phyloP scores from a whole-genome alignment of 305 asterid species.

The Fraxinus baroniana region DNA sequence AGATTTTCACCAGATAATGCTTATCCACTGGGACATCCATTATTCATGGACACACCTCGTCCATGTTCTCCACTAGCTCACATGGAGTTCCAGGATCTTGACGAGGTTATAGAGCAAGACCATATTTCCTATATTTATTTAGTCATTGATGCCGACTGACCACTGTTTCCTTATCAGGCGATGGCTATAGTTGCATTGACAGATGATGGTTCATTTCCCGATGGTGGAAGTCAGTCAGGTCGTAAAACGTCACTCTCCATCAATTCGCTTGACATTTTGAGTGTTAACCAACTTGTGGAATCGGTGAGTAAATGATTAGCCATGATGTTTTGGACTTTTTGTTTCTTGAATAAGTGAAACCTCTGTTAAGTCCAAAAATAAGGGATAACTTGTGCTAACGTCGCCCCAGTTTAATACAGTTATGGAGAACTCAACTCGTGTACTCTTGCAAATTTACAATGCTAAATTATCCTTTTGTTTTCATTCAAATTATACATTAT shows the following conservation, averaged over 20 bases:
- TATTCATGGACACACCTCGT: conserved; percentile 52
- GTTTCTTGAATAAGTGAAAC: not conserved
- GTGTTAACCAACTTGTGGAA: conserved; percentile 57
- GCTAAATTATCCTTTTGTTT: not conserved
- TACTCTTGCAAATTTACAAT: not conserved
- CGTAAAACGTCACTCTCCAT: conserved; percentile 45
- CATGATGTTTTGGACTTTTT: not conserved
- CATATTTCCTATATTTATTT: conserved; percentile 5
- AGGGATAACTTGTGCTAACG: not conserved
- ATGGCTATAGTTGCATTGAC: conserved; percentile 29
- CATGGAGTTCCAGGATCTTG: conserved; percentile 42
- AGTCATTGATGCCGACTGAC: not conserved
- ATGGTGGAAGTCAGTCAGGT: conserved; percentile 50
- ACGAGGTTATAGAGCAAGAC: conserved; percentile 37
- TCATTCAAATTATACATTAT: not conserved
- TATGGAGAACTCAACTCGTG: not conserved
- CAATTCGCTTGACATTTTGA: conserved; percentile 45
- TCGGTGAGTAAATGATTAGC: conserved; percentile 36
- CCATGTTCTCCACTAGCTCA: conserved; percentile 51
- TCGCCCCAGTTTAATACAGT: not conserved
- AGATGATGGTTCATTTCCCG: conserved; percentile 44
- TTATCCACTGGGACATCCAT: conserved; percentile 43
- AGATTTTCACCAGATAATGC: conserved; percentile 48
- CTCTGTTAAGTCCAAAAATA: not conserved
- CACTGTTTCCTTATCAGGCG: conserved; percentile 30